Percentiles rank a stretch among this genome's conserved stretches.
phyloP scores from a whole-genome alignment of 345 rosid genomes.

The Bretschneidera sinensis region DNA sequence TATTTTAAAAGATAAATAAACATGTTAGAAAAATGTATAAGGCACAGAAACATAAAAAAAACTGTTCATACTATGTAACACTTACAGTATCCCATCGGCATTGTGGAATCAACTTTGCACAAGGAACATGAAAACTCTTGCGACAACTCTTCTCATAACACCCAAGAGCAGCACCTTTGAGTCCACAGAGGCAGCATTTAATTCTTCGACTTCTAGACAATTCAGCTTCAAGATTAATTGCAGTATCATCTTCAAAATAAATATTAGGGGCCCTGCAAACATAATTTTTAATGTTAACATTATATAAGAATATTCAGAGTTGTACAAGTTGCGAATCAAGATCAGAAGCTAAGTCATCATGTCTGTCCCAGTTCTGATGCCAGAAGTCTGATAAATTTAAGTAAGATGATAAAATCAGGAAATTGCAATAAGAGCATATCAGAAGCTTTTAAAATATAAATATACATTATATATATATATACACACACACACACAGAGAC shows the following conservation, averaged over 20 bases:
- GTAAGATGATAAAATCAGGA: neutral
- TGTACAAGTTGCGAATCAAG: neutral
- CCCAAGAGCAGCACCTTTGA: constrained; percentile 95
- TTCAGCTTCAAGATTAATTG: constrained; percentile 82
- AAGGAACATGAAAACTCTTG: constrained; percentile 69
- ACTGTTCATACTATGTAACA: constrained; percentile 4
- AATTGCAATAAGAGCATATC: neutral
- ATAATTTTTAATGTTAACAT: neutral
- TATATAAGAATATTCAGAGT: neutral
- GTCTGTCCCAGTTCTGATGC: neutral
- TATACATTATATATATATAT: too few relatives aligned
- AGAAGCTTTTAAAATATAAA: neutral
- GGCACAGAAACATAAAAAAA: neutral
- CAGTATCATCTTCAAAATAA: constrained; percentile 60
- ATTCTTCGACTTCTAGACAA: constrained; percentile 75
- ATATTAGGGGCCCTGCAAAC: constrained; percentile 87
- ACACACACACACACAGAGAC: too few relatives aligned
- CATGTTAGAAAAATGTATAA: neutral
- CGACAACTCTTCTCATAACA: constrained; percentile 76
- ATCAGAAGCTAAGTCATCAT: neutral
- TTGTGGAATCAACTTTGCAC: constrained; percentile 63
- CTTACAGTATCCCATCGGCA: constrained; percentile 93
- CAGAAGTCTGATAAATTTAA: neutral
- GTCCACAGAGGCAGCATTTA: constrained; percentile 71
- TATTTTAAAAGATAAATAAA: too few relatives aligned